Percentiles rank a stretch among this genome's conserved stretches.
phyloP scores from a whole-genome alignment of 805 yeast genomes.

The Cyberlindnera amylophila region DNA sequence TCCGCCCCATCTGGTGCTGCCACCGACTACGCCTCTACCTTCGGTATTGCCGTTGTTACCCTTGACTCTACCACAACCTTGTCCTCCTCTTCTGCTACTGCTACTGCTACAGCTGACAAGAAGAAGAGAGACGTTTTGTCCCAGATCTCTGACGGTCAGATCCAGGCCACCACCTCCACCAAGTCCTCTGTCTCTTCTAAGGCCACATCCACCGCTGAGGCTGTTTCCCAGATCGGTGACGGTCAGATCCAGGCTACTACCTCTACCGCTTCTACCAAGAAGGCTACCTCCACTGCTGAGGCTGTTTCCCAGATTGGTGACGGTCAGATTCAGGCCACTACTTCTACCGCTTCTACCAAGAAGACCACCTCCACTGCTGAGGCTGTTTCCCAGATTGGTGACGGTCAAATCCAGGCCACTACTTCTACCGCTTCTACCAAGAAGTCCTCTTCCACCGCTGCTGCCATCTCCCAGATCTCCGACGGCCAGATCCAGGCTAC shows the following conservation, averaged over 20 bases:
- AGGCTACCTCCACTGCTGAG: constrained; percentile 20
- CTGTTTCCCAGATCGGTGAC: constrained; percentile 5
- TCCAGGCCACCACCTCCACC: constrained; percentile 22
- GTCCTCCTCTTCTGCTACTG: constrained; percentile 9
- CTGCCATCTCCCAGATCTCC: constrained; percentile 12
- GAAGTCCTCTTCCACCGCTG: constrained; percentile 5
- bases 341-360: constrained; percentile 25
- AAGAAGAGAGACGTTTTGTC: constrained; percentile 24
- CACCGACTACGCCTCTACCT: constrained; percentile 34
- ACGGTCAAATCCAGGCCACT: constrained; percentile 32
- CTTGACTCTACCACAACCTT: constrained; percentile 22
- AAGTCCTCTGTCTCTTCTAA: constrained; percentile 26
- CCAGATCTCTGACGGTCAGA: constrained; percentile 15
- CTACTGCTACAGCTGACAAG: constrained; percentile 31
- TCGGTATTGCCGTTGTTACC: constrained; percentile 42
- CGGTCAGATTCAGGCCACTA: constrained; percentile 32
- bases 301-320: constrained; percentile 29
- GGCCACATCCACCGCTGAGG: constrained; percentile 3
- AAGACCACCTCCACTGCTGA: constrained; percentile 28
- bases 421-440: constrained; percentile 23
- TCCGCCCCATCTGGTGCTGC: constrained; percentile 33
- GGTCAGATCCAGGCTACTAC: constrained; percentile 8
- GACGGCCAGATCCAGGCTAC: constrained; percentile 21
- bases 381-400: constrained; percentile 24
- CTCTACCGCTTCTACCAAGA: constrained; percentile 20